Percentiles rank a stretch among this genome's conserved stretches.
Conservation (phyloP, 78 protist genomes). For the Isochrysis galbana region DNA sequence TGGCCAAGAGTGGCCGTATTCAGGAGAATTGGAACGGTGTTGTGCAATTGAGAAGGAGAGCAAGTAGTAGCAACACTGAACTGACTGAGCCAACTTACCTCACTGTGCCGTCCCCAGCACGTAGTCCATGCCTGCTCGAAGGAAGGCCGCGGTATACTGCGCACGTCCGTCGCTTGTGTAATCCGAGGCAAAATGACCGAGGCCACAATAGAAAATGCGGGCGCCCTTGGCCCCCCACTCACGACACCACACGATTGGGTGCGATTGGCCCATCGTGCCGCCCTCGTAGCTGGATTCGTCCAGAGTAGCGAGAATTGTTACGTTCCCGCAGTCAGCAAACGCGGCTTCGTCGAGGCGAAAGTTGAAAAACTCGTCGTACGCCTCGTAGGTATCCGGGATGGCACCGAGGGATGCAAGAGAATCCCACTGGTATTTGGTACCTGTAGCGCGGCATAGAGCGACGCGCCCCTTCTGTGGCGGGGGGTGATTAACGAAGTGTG, state of each 20-base stretch:
- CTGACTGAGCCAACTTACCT: no score
- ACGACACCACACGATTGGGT: constrained; percentile 33
- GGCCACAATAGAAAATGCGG: constrained; percentile 3
- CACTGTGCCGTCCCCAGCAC: no score
- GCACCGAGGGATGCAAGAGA: no score
- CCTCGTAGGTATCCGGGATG: not conserved
- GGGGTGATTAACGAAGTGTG: constrained; percentile 28
- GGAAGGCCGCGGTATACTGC: not conserved
- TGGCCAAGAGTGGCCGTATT: no score
- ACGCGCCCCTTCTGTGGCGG: constrained; percentile 8
- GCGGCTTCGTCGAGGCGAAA: not conserved
- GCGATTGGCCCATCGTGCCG: not conserved
- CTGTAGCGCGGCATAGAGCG: not conserved
- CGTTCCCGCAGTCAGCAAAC: no score
- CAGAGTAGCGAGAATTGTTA: not conserved
- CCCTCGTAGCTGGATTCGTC: not conserved
- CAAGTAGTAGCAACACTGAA: no score
- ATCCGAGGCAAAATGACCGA: not conserved
- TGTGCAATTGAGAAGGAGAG: no score
- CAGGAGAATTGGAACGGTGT: no score
- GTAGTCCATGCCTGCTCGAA: constrained; percentile 5
- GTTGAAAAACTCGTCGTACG: not conserved
- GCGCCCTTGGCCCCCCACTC: not conserved
- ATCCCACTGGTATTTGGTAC: no score
- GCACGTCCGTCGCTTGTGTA: not conserved